Percentiles rank a stretch among this genome's conserved stretches.
phyloP scores from a whole-genome alignment of 768 basidiomycete species.

The Trametes coccinea region DNA sequence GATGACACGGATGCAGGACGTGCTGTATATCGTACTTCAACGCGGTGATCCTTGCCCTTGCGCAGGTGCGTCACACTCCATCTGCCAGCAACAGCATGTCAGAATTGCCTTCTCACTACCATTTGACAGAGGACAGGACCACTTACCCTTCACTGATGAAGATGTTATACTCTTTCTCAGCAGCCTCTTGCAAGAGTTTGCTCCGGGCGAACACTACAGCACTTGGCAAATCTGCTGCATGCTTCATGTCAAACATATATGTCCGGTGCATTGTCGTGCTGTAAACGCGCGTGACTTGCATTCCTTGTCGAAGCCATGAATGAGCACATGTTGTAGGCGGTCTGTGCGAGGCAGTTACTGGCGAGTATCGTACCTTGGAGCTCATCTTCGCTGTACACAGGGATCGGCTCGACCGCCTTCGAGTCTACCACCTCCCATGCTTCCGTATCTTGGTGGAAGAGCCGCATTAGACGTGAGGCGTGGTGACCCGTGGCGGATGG shows the following conservation, averaged over 20 bases:
- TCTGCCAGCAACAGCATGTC: background rate
- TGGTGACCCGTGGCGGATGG: conserved; percentile 6
- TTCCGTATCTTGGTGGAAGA: conserved; percentile 50
- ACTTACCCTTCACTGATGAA: conserved; percentile 67
- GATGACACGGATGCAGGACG: conserved; percentile 61
- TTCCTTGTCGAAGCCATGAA: conserved; percentile 39
- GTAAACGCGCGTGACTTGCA: conserved; percentile 58
- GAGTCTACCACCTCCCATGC: conserved; percentile 82
- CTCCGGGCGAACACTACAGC: conserved; percentile 64
- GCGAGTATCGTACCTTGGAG: conserved; percentile 41
- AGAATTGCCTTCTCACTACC: background rate
- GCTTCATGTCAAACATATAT: conserved; percentile 46
- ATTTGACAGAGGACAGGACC: background rate
- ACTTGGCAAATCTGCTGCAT: conserved; percentile 47
- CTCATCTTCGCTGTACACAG: conserved; percentile 57
- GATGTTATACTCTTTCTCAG: conserved; percentile 59
- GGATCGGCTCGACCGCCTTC: conserved; percentile 62
- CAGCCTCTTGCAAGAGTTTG: conserved; percentile 58
- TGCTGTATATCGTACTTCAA: conserved; percentile 70
- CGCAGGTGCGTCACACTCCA: conserved; percentile 24
- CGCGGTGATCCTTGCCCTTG: conserved; percentile 56
- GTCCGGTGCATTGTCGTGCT: conserved; percentile 56
- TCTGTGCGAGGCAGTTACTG: too few relatives aligned
- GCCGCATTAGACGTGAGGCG: conserved; percentile 23
- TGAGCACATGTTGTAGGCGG: too few relatives aligned